Percentiles rank a stretch among this genome's conserved stretches.
Evolutionary conservation across 805 yeast genomes (phyloP).

Genomic region (Starmerella floris): DNA sequence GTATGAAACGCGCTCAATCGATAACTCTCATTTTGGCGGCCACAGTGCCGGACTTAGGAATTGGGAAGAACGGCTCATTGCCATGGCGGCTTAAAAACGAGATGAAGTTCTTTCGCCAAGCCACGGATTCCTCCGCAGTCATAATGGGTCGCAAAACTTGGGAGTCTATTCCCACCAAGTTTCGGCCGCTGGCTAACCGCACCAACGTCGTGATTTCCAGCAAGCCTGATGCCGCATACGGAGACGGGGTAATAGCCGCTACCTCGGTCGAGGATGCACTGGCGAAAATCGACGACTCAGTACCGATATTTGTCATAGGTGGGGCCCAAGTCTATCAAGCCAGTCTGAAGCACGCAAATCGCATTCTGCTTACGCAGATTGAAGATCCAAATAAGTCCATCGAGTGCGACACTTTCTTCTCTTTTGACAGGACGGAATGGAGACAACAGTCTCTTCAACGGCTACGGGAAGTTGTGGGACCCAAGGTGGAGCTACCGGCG

Average conservation of each 20-base stretch:
- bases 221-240: conserved; percentile 18
- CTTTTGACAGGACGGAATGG: conserved; percentile 23
- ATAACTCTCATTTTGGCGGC: conserved; percentile 74
- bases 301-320: conserved; percentile 68
- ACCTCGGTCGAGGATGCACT: conserved; percentile 37
- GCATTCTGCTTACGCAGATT: conserved; percentile 63
- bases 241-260: conserved; percentile 27
- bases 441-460: conserved; percentile 26
- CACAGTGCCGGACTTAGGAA: conserved; percentile 63
- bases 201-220: conserved; percentile 65
- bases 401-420: conserved; percentile 61
- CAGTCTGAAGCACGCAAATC: conserved; percentile 37
- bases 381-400: conserved; percentile 26
- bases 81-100: conserved; percentile 85
- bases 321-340: conserved; percentile 77
- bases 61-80: conserved; percentile 64
- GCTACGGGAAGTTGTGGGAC: conserved; percentile 32
- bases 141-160: conserved; percentile 95
- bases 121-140: conserved; percentile 48
- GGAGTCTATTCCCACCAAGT: conserved; percentile 78
- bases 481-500: conserved; percentile 21
- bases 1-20: conserved; percentile 2
- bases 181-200: conserved; percentile 69
- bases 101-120: conserved; percentile 68
- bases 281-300: conserved; percentile 10